These are phyloP conservation scores for Dendryphion nanum DNA, from an alignment of 2,329 filamentous ascomycete genomes.

Conservation along the genomic window DNA sequence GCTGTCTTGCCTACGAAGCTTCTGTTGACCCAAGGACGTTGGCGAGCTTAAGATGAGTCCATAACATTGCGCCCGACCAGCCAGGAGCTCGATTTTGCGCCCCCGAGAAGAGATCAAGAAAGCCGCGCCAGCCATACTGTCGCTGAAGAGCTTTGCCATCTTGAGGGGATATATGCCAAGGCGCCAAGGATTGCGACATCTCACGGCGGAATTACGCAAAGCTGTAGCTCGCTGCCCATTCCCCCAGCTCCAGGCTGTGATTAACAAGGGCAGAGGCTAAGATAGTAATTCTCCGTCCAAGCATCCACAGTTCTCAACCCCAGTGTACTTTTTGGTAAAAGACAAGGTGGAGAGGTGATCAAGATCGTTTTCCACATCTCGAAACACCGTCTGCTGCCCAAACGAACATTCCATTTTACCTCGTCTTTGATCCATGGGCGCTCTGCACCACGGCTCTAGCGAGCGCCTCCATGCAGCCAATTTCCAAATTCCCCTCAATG, in stretches of 20 bases:
- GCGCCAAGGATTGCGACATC: conserved; percentile 19
- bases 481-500: conserved; percentile 6
- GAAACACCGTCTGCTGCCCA: not conserved
- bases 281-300: not conserved
- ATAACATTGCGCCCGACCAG: too few relatives aligned
- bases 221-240: not conserved
- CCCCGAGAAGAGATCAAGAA: too few relatives aligned
- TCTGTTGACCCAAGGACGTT: too few relatives aligned
- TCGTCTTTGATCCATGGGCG: too few relatives aligned
- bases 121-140: too few relatives aligned
- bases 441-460: not conserved
- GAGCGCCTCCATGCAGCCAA: conserved; percentile 8
- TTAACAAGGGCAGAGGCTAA: not conserved
- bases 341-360: not conserved
- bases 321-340: too few relatives aligned
- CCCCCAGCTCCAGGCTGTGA: not conserved
- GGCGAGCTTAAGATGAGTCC: too few relatives aligned
- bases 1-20: too few relatives aligned
- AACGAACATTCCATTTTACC: not conserved
- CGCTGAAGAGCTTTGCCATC: not conserved
- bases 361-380: not conserved
- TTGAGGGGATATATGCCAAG: conserved; percentile 11
- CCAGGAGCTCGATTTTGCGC: too few relatives aligned
- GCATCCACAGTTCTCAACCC: too few relatives aligned
- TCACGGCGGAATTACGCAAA: conserved; percentile 18